Evolutionary conservation across 495 filamentous ascomycete species (phyloP), one percentile per base, ranked within the genome.

Genomic region (Aspergillus nidulans): DNA sequence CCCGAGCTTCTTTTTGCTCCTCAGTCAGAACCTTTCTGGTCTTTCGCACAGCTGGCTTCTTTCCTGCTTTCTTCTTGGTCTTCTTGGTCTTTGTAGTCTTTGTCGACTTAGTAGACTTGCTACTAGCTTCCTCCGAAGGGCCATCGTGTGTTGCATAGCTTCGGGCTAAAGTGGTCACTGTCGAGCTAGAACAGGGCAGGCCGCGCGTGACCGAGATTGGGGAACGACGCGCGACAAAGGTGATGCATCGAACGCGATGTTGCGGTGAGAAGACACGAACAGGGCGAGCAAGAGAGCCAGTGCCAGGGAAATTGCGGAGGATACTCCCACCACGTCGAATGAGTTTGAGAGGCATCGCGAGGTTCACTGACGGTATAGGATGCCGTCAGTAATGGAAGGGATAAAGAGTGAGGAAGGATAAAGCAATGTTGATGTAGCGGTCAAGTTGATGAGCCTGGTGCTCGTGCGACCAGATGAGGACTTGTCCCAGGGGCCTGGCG

Each of bases 341-440:
- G 25, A 63, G 52, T 52, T 67, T 68, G 20, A 65, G 58, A 69
- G 67, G 50, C 71, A 76, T 76, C 19, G 47, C 23, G 24, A 28
- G 30, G 12, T 38, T 25, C 49, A 40, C 16, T 23, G 4, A 39
- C 36, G 4, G 30, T 34, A 34, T 12, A 34, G 30, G 30, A 2
- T 12, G 15, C 30, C 8, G 30, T 34, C 30, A 34, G 30, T 12
- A 47, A 28, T 45, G 5, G 20, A 20, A 42, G 4, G 36, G 42
- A 43, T 26, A 10, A 19, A 36, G 45, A 41, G 20, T 20, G 39
- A 53, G 52, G n/a, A 54, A 49, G 23, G 30, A 34, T 2, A 12
- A 12, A 34, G 15, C 30, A 6, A 34, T 34, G 15, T 13, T 12
- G 26, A n/a, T n/a, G n/a, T 13, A 34, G 10, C 15, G 30, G 9